Base-by-base conservation (phyloP, 202 grass and related monocot species). In the Panicum hallii region DNA sequence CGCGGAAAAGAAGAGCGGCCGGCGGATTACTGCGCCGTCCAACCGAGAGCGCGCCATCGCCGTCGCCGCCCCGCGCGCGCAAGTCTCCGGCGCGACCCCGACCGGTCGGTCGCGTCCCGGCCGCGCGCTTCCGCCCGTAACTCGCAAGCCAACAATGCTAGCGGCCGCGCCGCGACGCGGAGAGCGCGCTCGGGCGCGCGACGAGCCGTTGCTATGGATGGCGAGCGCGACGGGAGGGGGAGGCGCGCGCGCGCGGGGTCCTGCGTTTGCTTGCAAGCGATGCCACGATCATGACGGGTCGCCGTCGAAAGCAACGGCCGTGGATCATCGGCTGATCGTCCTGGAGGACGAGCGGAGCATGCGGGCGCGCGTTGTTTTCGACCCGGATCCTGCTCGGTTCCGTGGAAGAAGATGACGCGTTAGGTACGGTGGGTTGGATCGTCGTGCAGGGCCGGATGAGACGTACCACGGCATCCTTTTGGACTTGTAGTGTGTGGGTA, bases 241-340 rank as follows among this genome's bases (percentile, higher is more conserved):
- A n/a, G n/a, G n/a, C n/a, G 26, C 26, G 26, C 26, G 45, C 63
- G 23, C 64, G 8, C 48, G 20, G 14, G 47, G 63, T 76, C 62
- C 34, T 22, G 63, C 11, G 43, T 77, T 83, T 52, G 44, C 79
- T 70, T 87, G 86, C 34, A 46, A 53, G 86, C 49, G 22, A 82
- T 70, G 55, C 72, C 34, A 70, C 63, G 4, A 44, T 38, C 53
- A 85, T 22, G 73, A 46, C 67, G 55, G 13, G 84, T 74, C 76
- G 58, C 67, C 84, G 58, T 67, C 60, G 58, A 64, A 64, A 74
- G n/a, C 7, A 6, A 10, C 57, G 38, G 5, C 45, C n/a, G 23
- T 11, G 41, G 23, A 12, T 40, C 10, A 15, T 28, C 28, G 7
- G 28, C 12, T 15, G 12, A 32, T 64, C 61, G 20, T 46, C 9